Percentiles rank a stretch among this genome's conserved stretches.
Conservation (phyloP, 495 filamentous ascomycete species). For the Aspergillus sclerotiicarbonarius region DNA sequence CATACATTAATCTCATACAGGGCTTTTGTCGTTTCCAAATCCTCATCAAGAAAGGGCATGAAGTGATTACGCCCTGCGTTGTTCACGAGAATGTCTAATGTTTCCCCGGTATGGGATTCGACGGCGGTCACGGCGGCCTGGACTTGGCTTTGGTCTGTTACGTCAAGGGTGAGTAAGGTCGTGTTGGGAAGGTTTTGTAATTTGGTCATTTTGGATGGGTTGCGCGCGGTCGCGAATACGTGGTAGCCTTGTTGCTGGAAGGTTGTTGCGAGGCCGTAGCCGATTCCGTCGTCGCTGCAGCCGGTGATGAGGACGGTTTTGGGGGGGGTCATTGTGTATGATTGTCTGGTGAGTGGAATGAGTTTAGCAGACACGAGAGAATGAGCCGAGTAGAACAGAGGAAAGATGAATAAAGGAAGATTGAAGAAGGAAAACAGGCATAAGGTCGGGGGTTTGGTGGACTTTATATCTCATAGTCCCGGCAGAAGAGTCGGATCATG, state of each 20-base stretch:
- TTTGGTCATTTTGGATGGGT: constrained; percentile 36
- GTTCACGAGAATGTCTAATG: constrained; percentile 54
- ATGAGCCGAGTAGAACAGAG: too few species aligned
- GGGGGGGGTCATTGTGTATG: too few species aligned
- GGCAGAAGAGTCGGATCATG: too few species aligned
- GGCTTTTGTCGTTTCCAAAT: constrained; percentile 38
- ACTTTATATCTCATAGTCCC: too few species aligned
- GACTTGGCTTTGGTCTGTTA: constrained; percentile 26
- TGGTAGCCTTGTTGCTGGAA: constrained; percentile 49
- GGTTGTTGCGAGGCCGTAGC: constrained; percentile 48
- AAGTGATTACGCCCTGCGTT: constrained; percentile 48
- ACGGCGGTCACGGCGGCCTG: constrained; percentile 26
- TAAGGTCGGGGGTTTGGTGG: too few species aligned
- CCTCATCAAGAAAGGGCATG: constrained; percentile 48
- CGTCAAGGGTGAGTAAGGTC: constrained; percentile 23
- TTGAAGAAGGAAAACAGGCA: too few species aligned
- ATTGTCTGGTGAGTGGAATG: too few species aligned
- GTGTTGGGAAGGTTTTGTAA: constrained; percentile 12
- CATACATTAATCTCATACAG: constrained; percentile 58
- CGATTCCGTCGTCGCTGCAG: constrained; percentile 53
- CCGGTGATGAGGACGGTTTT: constrained; percentile 44
- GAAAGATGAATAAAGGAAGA: too few species aligned
- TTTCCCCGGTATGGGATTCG: constrained; percentile 18
- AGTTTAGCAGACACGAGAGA: too few species aligned
- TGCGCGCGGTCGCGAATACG: constrained; percentile 59